A percentile compares a stretch with the other conserved stretches of the same genome.
Evolutionary conservation across 192 early-diverging fungal species (phyloP).

Genomic region (Pilobolus umbonatus): DNA sequence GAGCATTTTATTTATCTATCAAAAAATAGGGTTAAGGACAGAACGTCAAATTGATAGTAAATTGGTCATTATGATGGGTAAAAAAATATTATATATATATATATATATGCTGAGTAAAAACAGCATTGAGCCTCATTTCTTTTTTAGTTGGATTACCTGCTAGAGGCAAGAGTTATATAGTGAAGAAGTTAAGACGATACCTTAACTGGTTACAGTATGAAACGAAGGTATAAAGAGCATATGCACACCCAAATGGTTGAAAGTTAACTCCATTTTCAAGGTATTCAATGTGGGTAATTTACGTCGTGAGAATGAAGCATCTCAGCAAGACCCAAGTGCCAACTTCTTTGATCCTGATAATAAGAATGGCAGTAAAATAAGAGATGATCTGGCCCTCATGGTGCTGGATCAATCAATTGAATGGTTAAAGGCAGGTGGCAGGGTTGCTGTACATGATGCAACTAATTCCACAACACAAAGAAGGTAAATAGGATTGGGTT

Average conservation of each 20-base stretch:
- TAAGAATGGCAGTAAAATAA: conserved; percentile 59
- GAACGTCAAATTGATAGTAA: conserved; percentile 82
- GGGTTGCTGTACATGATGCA: conserved; percentile 91
- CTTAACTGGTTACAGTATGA: conserved; percentile 76
- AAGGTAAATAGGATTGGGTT: conserved; percentile 40
- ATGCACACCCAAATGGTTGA: background rate
- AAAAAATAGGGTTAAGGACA: conserved; percentile 31
- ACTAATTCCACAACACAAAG: conserved; percentile 90
- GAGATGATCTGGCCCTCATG: conserved; percentile 88
- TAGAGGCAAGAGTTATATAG: conserved; percentile 92
- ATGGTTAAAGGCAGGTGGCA: conserved; percentile 85
- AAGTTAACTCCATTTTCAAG: too few species aligned
- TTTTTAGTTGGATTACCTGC: conserved; percentile 85
- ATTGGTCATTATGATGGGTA: conserved; percentile 91
- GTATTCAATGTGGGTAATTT: conserved; percentile 97
- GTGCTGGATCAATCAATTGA: conserved; percentile 85
- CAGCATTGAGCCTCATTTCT: conserved; percentile 8
- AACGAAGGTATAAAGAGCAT: conserved; percentile 71
- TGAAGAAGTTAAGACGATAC: conserved; percentile 93
- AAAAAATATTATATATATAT: background rate
- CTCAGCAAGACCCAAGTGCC: conserved; percentile 62
- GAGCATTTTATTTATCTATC: background rate
- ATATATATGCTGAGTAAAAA: background rate
- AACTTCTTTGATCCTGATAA: conserved; percentile 95
- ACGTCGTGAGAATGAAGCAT: conserved; percentile 58